Evolutionary conservation across 1,284 basidiomycete genomes (phyloP), one percentile per base, ranked within the genome.

Genomic region (Cutaneotrichosporon dermatis): DNA sequence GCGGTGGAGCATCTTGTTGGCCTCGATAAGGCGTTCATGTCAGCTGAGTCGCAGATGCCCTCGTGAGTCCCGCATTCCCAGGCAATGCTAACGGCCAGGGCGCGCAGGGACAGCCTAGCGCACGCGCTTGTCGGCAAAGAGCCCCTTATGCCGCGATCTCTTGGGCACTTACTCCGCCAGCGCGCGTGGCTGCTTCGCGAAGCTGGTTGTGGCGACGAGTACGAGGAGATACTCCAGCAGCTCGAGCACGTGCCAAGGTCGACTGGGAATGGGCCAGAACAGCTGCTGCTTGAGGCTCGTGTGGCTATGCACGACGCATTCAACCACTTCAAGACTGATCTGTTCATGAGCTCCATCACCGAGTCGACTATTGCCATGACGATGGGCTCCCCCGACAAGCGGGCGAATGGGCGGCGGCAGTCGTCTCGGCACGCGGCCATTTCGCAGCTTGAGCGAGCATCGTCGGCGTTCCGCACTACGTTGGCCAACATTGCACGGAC

Each of bases 291-390:
- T 0, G 82, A 88, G 68, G 91, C 87, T 0, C 87, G 84, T 61
- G 78, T 93, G 12, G 85, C 85, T 0, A 77, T 94, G 41, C 84
- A 89, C 59, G 83, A 86, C 35, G 88, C 88, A 0, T 87, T 90
- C 68, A 82, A 83, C 51, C 85, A 85, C 33, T 91, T 92, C 80
- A 85, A 85, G 51, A 82, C 85, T 0, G 90, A 94, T 69, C 87
- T 94, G 80, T 90, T 91, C 76, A 80, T 94, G 64, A 91, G 86
- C 69, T 92, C 90, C 2, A 78, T 94, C 15, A 83, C 87, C 0
- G 92, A 95, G 75, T 92, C 91, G 9, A 87, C 88, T 6, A 88
- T 93, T 60, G 86, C 89, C 0, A 82, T 93, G 58, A 90, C 92
- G 0, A 88, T 90, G 84, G 87, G 87, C 0, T 85, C 86, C 75